Evolutionary conservation across 495 filamentous ascomycete genomes (phyloP).

Genomic region (Achaetomiella virescens): DNA sequence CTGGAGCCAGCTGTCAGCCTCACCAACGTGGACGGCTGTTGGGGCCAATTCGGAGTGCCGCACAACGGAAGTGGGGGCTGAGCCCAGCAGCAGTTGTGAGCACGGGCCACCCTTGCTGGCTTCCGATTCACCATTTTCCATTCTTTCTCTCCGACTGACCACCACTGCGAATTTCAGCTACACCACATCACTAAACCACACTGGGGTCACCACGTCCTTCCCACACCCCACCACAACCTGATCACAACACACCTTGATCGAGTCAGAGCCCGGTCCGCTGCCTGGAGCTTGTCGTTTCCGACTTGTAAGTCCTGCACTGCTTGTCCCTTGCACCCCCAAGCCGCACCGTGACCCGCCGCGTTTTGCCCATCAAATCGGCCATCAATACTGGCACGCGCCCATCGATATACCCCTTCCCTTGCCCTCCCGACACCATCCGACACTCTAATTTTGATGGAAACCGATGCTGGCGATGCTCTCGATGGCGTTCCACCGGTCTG

Average conservation of each 20-base stretch:
- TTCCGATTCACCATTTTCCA: constrained; percentile 32
- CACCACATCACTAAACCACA: constrained; percentile 30
- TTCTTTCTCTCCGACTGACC: constrained; percentile 30
- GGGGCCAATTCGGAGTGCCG: too few relatives aligned
- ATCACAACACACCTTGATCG: constrained; percentile 13
- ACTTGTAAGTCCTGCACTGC: constrained; percentile 32
- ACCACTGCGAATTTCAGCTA: constrained; percentile 32
- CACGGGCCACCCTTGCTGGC: constrained; percentile 28
- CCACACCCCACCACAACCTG: constrained; percentile 21
- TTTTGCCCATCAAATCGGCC: constrained; percentile 39
- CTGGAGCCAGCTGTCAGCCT: constrained; percentile 13
- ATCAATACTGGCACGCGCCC: constrained; percentile 37
- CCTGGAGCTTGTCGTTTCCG: constrained; percentile 30
- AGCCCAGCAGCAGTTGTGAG: constrained; percentile 4
- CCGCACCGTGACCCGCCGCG: constrained; percentile 22
- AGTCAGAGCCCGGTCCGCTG: constrained; percentile 20
- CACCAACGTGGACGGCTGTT: not conserved
- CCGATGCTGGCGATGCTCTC: constrained; percentile 24
- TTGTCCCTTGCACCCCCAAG: constrained; percentile 11
- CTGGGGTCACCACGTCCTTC: constrained; percentile 25
- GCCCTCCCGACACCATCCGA: constrained; percentile 27
- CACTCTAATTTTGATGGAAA: constrained; percentile 30
- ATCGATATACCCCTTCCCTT: constrained; percentile 27
- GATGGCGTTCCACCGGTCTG: constrained; percentile 15
- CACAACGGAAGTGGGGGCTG: too few relatives aligned